Evolutionary conservation across 768 basidiomycete species (phyloP), one percentile per base, ranked within the genome.

Genomic region (Dentipellis fragilis): DNA sequence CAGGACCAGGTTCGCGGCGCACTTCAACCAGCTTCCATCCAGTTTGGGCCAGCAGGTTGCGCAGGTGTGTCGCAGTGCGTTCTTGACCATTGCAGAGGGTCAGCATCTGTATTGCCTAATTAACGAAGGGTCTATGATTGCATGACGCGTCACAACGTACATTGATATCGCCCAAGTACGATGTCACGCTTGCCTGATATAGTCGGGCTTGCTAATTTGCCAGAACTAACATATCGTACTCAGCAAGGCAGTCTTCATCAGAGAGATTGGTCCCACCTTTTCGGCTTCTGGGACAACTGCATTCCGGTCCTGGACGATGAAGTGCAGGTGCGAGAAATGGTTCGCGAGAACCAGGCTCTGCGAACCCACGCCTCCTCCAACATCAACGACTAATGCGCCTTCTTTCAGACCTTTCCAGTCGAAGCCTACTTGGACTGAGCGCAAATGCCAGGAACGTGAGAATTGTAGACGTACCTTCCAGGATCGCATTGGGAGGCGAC

Each of bases 301-400:
- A 9, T 12, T n/a, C 14, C 42, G 42, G 14, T 45, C 42, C 42
- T 87, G 85, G 23, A 87, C 73, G 16, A 85, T 66, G 57, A 86
- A 74, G 45, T 73, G 72, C 54, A 80, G 60, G 16, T 65, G 61
- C 3, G 66, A 60, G 58, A 79, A 72, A 5, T 72, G 66, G 17
- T 70, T 67, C 16, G 70, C 74, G 38, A 79, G 71, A 40, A 69
- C 59, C 70, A 78, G 70, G 3, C 73, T 71, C 4, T 73, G 74
- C 34, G 73, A 74, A 6, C 29, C 29, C 29, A 29, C 29, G 29
- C 29, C 29, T 3, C 29, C 29, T 29, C 29, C 29, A 6, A 87
- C 83, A 55, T 87, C 85, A 4, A 86, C 77, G 11, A 87, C 70
- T 3, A 80, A 63, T 9, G 79, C 73, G 11, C 74, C 76, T n/a